Percentiles rank a stretch among this genome's conserved stretches.
These are phyloP conservation scores for Botrytis paeoniae DNA, from an alignment of 2,329 filamentous ascomycete species.

Conservation along the genomic window DNA sequence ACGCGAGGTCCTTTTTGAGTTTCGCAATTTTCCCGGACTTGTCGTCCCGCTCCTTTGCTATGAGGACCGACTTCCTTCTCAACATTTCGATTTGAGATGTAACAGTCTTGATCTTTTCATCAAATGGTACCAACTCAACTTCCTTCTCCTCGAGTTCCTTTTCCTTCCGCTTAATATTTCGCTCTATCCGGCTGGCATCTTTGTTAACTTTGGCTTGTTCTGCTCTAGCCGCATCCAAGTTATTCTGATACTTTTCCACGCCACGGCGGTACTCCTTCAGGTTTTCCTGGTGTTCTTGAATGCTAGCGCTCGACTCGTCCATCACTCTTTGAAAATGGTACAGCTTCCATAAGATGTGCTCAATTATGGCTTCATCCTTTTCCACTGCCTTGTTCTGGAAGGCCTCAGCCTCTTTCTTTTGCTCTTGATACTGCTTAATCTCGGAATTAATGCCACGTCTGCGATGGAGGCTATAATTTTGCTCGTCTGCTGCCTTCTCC, in stretches of 20 bases:
- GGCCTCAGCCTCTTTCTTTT: constrained; percentile 92
- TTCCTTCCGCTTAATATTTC: constrained; percentile 79
- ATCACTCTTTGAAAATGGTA: constrained; percentile 93
- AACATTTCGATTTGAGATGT: constrained; percentile 67
- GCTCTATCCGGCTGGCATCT: constrained; percentile 78
- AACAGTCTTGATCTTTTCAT: constrained; percentile 85
- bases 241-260: constrained; percentile 77
- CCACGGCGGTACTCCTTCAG: constrained; percentile 88
- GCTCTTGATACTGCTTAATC: constrained; percentile 95
- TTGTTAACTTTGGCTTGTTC: constrained; percentile 76
- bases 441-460: constrained; percentile 95
- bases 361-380: constrained; percentile 85
- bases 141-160: constrained; percentile 83
- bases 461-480: constrained; percentile 82
- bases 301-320: constrained; percentile 85
- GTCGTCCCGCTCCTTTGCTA: constrained; percentile 72
- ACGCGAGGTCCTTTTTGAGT: constrained; percentile 74
- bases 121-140: constrained; percentile 80
- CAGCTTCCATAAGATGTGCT: constrained; percentile 93
- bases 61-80: constrained; percentile 63
- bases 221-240: constrained; percentile 75
- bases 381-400: constrained; percentile 90
- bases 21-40: constrained; percentile 68
- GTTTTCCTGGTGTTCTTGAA: constrained; percentile 91
- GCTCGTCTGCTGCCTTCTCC: constrained; percentile 83